Evolutionary conservation across 2,329 filamentous ascomycete genomes (phyloP), one percentile per base, ranked within the genome.

Genomic region (Trichoderma oligosporum): DNA sequence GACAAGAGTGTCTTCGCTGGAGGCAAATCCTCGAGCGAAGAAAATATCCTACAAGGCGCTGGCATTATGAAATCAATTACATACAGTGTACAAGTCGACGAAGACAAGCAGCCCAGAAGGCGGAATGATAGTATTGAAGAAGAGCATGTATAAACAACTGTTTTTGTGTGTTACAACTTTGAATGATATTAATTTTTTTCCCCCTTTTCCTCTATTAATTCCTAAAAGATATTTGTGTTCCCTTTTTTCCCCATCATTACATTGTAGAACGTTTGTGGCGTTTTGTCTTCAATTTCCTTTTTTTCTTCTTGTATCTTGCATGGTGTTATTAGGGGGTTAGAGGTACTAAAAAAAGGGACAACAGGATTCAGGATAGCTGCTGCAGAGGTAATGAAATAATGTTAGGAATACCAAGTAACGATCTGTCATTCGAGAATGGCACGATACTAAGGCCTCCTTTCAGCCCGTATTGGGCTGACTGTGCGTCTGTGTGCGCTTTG

Each of bases 61-160:
- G 65, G 67, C 24, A 76, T 77, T 29, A 54, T 75, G 27, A 77
- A 77, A 64, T 75, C 73, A 1, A 67, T 77, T 12, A 73, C 72
- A 2, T 76, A 76, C 56, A 74, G 66, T 27, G 73, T 77, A 1
- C 65, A 68, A 20, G 68, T 76, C 11, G 73, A 73, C 41, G 64
- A 73, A 8, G 63, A 62, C 29, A 38, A 38, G 3, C 41, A 52
- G 16, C 24, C 39, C 7, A 49, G 47, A 16, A 58, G 42, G 14
- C 36, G 44, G 7, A 29, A 51, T 16, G 58, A 41, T 36, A 56
- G 53, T n/a, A 22, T 56, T 9, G 53, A 56, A 39, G 35, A 42
- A 4, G 41, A n/a, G n/a, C n/a, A 41, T 9, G 44, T 47, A 7
- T 56, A 56, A 39, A 16, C 12, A 20, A 6, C 27, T 20, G 41